Conservation (phyloP, 2,329 filamentous ascomycete genomes). For the Pseudocercospora fuligena region DNA sequence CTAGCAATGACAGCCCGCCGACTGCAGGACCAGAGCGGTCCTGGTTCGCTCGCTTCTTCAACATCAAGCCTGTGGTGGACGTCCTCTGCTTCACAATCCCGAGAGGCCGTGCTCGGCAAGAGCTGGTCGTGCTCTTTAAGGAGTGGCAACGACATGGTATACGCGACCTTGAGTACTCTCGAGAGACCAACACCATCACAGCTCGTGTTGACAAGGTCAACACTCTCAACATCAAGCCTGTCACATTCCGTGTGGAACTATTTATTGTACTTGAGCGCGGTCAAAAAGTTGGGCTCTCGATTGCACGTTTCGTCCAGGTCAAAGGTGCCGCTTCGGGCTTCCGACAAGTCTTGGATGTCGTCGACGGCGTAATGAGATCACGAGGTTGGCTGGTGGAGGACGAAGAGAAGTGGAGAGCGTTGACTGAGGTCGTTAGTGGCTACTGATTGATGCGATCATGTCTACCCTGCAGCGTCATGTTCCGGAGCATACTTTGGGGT, state of each 20-base stretch:
- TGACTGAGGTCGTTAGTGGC: constrained; percentile 28
- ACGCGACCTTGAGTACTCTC: constrained; percentile 76
- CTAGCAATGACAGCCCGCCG: constrained; percentile 54
- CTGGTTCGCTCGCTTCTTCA: constrained; percentile 88
- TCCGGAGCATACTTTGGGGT: not conserved
- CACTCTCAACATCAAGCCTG: constrained; percentile 80
- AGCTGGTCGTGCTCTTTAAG: constrained; percentile 73
- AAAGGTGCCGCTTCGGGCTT: constrained; percentile 91
- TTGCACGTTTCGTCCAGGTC: constrained; percentile 83
- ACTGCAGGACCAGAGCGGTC: constrained; percentile 62
- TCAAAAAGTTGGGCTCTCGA: constrained; percentile 73
- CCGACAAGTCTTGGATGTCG: constrained; percentile 76
- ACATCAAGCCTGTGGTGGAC: constrained; percentile 80
- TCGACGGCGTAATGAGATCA: constrained; percentile 70
- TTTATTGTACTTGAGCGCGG: constrained; percentile 89
- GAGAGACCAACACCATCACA: constrained; percentile 77
- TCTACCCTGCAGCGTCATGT: not conserved
- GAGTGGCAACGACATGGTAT: constrained; percentile 82
- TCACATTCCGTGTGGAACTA: constrained; percentile 85
- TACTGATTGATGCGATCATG: not conserved
- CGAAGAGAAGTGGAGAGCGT: constrained; percentile 48
- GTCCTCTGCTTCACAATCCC: constrained; percentile 76
- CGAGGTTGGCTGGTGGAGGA: constrained; percentile 71
- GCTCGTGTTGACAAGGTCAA: constrained; percentile 77
- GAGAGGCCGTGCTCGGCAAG: constrained; percentile 74